Percentiles rank a stretch among this genome's conserved stretches.
Evolutionary conservation across 176 grass and related monocot genomes (phyloP).

Genomic region (Zizania latifolia): DNA sequence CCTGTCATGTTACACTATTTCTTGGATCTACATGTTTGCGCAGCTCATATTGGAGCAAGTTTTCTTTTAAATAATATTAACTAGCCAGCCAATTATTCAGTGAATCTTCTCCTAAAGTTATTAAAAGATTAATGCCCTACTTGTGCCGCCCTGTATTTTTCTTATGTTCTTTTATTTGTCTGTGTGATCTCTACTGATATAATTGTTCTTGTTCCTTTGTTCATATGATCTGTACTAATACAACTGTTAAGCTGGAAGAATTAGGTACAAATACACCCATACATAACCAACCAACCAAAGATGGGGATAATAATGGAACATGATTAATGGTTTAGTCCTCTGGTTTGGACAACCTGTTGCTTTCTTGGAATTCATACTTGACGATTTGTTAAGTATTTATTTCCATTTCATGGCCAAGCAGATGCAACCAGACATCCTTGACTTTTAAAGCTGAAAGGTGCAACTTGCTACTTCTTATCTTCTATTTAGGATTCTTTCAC

Average conservation of each 20-base stretch:
- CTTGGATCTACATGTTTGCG: constrained; percentile 20
- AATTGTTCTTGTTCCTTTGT: constrained; percentile 41
- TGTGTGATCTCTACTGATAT: constrained; percentile 35
- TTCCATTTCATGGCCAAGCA: constrained; percentile 42
- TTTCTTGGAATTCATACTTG: constrained; percentile 38
- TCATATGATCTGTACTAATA: constrained; percentile 40
- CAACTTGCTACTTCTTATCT: constrained; percentile 25
- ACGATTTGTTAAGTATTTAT: constrained; percentile 4
- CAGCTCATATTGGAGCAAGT: neutral
- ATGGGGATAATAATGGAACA: constrained; percentile 28
- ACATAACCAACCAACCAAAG: constrained; percentile 35
- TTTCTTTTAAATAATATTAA: constrained; percentile 2
- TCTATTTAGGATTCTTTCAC: neutral
- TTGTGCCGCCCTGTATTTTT: neutral
- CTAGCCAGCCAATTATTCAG: constrained; percentile 8
- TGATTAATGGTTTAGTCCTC: constrained; percentile 18
- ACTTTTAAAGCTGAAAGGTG: constrained; percentile 39
- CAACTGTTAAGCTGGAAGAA: constrained; percentile 44
- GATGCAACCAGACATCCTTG: constrained; percentile 38
- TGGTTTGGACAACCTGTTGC: constrained; percentile 44
- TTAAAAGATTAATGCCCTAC: neutral
- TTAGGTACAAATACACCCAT: constrained; percentile 38
- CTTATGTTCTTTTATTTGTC: constrained; percentile 26
- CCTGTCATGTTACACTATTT: neutral
- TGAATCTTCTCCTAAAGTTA: constrained; percentile 13